These are phyloP conservation scores for Lachancea waltii DNA, from an alignment of 805 yeast species.

Conservation along the genomic window DNA sequence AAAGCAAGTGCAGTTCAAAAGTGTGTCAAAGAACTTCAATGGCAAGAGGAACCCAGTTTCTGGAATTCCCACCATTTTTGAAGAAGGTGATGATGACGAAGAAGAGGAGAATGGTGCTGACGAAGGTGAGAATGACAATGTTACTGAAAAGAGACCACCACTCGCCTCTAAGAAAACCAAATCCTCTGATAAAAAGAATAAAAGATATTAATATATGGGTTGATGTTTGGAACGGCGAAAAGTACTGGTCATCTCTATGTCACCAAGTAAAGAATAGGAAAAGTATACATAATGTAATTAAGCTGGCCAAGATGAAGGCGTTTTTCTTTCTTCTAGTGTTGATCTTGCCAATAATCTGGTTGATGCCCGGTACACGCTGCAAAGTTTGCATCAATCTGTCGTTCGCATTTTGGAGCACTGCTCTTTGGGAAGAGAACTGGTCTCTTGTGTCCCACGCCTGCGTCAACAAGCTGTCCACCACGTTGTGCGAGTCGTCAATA, in stretches of 20 bases:
- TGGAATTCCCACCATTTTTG: constrained; percentile 29
- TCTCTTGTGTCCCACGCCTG: constrained; percentile 90
- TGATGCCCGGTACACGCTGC: constrained; percentile 75
- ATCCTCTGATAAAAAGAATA: constrained; percentile 2
- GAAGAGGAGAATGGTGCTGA: constrained; percentile 12
- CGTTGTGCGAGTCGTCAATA: constrained; percentile 61
- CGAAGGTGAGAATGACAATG: constrained; percentile 5
- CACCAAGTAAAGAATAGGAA: constrained; percentile 51
- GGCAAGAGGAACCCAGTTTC: constrained; percentile 15
- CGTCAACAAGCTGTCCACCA: constrained; percentile 74
- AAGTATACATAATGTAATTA: constrained; percentile 68
- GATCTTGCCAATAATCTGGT: constrained; percentile 65
- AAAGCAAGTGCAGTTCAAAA: constrained; percentile 28
- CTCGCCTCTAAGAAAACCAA: background rate
- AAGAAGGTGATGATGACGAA: constrained; percentile 20
- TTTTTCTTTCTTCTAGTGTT: constrained; percentile 87
- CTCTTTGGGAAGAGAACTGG: constrained; percentile 68
- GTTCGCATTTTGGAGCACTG: constrained; percentile 55
- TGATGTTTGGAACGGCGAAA: too few relatives aligned
- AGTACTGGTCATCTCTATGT: too few relatives aligned
- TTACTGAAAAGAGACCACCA: constrained; percentile 1
- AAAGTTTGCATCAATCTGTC: constrained; percentile 54
- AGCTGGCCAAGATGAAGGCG: constrained; percentile 69
- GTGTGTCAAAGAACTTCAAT: constrained; percentile 15
- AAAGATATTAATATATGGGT: background rate